Percentiles rank a stretch among this genome's conserved stretches.
Evolutionary conservation across 345 rosid species (phyloP).

Genomic region (Hibiscus tridactylites): DNA sequence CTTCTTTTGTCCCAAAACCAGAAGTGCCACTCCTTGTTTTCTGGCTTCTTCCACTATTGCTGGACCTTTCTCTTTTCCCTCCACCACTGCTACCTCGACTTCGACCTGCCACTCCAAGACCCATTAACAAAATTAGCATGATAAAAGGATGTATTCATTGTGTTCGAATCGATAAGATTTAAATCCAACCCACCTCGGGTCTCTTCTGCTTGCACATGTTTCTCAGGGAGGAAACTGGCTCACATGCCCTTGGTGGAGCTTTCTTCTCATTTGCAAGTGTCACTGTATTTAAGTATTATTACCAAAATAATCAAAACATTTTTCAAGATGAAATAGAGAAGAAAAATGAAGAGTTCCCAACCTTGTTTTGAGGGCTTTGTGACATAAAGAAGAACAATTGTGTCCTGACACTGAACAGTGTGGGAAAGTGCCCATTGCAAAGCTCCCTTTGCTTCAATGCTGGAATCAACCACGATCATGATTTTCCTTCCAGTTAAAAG

Average conservation of each 20-base stretch:
- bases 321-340: not conserved
- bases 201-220: slow-evolving; percentile 56
- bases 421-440: slow-evolving; percentile 88
- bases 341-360: slow-evolving; percentile 2
- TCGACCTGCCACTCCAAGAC: slow-evolving; percentile 35
- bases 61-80: slow-evolving; percentile 77
- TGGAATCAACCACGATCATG: slow-evolving; percentile 79
- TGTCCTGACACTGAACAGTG: slow-evolving; percentile 67
- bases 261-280: slow-evolving; percentile 21
- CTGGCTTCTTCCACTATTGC: slow-evolving; percentile 72
- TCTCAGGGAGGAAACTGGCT: slow-evolving; percentile 44
- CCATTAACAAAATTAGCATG: not conserved
- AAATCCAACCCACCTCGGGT: slow-evolving; percentile 51
- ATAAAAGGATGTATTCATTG: not conserved
- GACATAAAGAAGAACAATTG: slow-evolving; percentile 57
- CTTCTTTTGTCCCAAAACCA: slow-evolving; percentile 73
- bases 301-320: not conserved
- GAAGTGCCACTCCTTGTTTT: slow-evolving; percentile 46
- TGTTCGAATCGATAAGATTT: too few species aligned
- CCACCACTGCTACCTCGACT: slow-evolving; percentile 50
- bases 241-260: slow-evolving; percentile 39
- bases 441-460: slow-evolving; percentile 70
- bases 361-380: slow-evolving; percentile 50
- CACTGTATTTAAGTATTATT: slow-evolving; percentile 7
- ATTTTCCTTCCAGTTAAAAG: slow-evolving; percentile 50